Percentiles rank a stretch among this genome's conserved stretches.
phyloP scores from a whole-genome alignment of 208 protist species.

The Acanthamoeba royreba region DNA sequence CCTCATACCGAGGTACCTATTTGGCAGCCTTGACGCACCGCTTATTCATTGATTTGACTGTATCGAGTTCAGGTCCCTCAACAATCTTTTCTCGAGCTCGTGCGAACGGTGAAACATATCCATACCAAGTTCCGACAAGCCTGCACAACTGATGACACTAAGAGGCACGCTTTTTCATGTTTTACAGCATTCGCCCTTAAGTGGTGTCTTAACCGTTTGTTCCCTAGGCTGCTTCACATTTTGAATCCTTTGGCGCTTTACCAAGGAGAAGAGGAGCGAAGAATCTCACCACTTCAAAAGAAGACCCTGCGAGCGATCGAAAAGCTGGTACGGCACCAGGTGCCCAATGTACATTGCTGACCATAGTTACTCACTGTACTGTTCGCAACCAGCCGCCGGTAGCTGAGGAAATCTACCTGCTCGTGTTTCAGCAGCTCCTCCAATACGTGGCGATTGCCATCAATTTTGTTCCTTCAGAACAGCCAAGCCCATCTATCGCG shows the following conservation, averaged over 20 bases:
- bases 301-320: constrained; percentile 1
- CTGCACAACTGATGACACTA: not conserved
- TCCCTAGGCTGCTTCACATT: not conserved
- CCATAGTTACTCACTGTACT: not conserved
- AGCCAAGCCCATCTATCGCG: not conserved
- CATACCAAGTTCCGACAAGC: constrained; percentile 12
- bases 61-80: not conserved
- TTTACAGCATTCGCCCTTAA: not conserved
- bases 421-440: not conserved
- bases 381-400: not conserved
- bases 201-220: not conserved
- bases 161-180: not conserved
- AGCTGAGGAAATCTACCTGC: not conserved
- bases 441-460: not conserved
- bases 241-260: constrained; percentile 2
- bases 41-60: no score
- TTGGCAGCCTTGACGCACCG: not conserved
- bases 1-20: not conserved
- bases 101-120: not conserved
- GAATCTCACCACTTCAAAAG: constrained; percentile 1
- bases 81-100: constrained; percentile 33
- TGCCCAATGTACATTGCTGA: not conserved
- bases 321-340: not conserved
- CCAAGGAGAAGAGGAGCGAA: not conserved
- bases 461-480: not conserved